Conservation (phyloP, 352 stramenopile species). For the Blastocystis sp. region DNA sequence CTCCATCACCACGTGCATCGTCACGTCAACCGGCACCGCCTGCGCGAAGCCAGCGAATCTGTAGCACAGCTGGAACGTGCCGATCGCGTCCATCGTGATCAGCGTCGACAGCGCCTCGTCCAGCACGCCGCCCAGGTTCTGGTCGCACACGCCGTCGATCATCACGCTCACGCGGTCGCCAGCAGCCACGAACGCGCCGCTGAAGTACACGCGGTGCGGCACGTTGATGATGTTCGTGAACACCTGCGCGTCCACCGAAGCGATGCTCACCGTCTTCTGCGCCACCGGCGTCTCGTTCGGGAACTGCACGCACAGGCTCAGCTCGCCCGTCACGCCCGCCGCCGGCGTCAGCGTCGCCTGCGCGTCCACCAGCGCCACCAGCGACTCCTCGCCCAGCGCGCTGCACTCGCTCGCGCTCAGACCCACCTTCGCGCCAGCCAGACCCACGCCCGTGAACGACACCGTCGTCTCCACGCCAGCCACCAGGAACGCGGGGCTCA, state of each 20-base stretch:
- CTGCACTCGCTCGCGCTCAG: background rate
- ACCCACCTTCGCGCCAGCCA: background rate
- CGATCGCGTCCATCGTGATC: background rate
- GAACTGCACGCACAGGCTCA: slow-evolving; percentile 63
- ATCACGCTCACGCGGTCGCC: slow-evolving; percentile 35
- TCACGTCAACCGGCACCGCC: slow-evolving; percentile 14
- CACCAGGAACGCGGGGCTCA: slow-evolving; percentile 38
- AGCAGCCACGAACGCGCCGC: background rate
- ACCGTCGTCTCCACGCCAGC: slow-evolving; percentile 22
- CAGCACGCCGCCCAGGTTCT: background rate
- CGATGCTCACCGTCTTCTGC: slow-evolving; percentile 31
- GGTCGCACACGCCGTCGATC: slow-evolving; percentile 45
- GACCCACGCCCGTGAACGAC: slow-evolving; percentile 35
- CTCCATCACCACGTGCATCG: slow-evolving; percentile 24
- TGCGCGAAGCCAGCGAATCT: slow-evolving; percentile 10
- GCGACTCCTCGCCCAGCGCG: background rate
- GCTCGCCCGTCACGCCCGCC: background rate
- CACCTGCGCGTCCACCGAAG: slow-evolving; percentile 14
- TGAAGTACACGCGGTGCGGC: slow-evolving; percentile 12
- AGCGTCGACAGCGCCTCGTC: slow-evolving; percentile 14
- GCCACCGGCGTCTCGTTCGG: slow-evolving; percentile 16
- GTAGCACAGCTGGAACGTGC: slow-evolving; percentile 40
- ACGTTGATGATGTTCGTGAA: slow-evolving; percentile 51
- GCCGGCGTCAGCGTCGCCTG: background rate
- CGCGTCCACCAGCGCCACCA: background rate